Evolutionary conservation across 1,284 basidiomycete species (phyloP).

Genomic region (Leccinum brunneo-olivaceum): DNA sequence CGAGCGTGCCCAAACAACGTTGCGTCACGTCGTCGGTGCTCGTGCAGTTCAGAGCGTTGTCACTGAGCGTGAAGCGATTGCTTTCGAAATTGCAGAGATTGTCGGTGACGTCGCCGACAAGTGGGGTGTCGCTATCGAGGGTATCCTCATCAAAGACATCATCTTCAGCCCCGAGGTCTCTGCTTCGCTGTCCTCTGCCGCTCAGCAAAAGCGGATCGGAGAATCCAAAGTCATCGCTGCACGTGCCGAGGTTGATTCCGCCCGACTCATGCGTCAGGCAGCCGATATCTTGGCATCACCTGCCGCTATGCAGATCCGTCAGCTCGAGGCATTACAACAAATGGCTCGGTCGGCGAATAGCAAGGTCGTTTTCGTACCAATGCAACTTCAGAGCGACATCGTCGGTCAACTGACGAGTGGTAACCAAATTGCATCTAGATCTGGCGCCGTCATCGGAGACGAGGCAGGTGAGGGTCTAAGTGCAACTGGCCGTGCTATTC

Average conservation of each 20-base stretch:
- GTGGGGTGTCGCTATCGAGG: conserved; percentile 95
- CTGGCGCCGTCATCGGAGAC: conserved; percentile 31
- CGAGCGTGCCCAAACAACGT: conserved; percentile 94
- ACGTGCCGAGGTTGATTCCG: conserved; percentile 90
- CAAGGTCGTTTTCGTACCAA: conserved; percentile 94
- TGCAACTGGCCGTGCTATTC: conserved; percentile 42
- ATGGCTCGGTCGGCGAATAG: conserved; percentile 69
- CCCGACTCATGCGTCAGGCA: conserved; percentile 90
- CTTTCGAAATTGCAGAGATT: conserved; percentile 92
- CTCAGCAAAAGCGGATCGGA: conserved; percentile 91
- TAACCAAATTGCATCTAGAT: conserved; percentile 31
- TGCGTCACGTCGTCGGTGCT: conserved; percentile 91
- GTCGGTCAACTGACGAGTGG: conserved; percentile 39
- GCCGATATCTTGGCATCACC: conserved; percentile 89
- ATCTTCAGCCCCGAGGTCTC: conserved; percentile 91
- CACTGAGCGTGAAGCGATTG: conserved; percentile 94
- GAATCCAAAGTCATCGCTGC: conserved; percentile 96
- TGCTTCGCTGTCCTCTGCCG: conserved; percentile 86
- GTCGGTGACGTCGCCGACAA: conserved; percentile 81
- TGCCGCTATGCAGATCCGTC: conserved; percentile 95
- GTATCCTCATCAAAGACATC: conserved; percentile 91
- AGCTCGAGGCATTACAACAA: conserved; percentile 79
- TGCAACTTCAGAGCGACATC: conserved; percentile 78
- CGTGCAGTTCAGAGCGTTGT: conserved; percentile 79
- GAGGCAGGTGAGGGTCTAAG: conserved; percentile 42